Conservation (phyloP, 148 eudicot species). For the Vaccinium vitisidaea region DNA sequence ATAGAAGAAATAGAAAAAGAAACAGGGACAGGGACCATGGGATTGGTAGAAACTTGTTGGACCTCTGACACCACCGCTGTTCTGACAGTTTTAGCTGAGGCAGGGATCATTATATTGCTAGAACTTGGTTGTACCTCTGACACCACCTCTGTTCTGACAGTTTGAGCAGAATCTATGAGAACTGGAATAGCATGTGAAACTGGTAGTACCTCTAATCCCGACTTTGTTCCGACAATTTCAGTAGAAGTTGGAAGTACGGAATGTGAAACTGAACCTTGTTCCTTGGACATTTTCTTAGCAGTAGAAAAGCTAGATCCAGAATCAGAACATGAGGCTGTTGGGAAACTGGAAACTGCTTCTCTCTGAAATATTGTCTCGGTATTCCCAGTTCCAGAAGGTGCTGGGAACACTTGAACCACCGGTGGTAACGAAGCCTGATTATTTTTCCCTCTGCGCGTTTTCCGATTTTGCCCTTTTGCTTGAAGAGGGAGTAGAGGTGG, state of each 20-base stretch:
- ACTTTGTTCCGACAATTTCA: slow-evolving; percentile 2
- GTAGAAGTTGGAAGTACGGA: slow-evolving; percentile 16
- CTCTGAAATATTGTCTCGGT: slow-evolving; percentile 25
- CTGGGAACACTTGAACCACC: slow-evolving; percentile 30
- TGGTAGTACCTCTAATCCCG: not conserved
- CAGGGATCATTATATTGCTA: slow-evolving; percentile 29
- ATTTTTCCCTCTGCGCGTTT: slow-evolving; percentile 64
- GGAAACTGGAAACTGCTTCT: slow-evolving; percentile 21
- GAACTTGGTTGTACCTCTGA: slow-evolving; percentile 15
- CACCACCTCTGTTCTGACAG: slow-evolving; percentile 12
- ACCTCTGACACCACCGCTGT: slow-evolving; percentile 14
- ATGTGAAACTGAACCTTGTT: slow-evolving; percentile 22
- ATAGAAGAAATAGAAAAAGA: slow-evolving; percentile 29
- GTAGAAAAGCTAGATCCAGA: slow-evolving; percentile 18
- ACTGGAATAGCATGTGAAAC: slow-evolving; percentile 24
- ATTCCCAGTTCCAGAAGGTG: slow-evolving; percentile 33
- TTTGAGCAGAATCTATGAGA: not conserved
- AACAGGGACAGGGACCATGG: slow-evolving; percentile 34
- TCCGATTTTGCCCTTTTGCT: slow-evolving; percentile 48
- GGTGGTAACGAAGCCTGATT: slow-evolving; percentile 27
- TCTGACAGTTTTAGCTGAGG: slow-evolving; percentile 9
- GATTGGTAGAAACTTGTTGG: slow-evolving; percentile 13
- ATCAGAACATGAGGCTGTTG: slow-evolving; percentile 12
- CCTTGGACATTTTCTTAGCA: slow-evolving; percentile 19
- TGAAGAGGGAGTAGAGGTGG: slow-evolving; percentile 29